These are phyloP conservation scores for Komagataea norvegica DNA, from an alignment of 1,139 yeast genomes.

Conservation along the genomic window DNA sequence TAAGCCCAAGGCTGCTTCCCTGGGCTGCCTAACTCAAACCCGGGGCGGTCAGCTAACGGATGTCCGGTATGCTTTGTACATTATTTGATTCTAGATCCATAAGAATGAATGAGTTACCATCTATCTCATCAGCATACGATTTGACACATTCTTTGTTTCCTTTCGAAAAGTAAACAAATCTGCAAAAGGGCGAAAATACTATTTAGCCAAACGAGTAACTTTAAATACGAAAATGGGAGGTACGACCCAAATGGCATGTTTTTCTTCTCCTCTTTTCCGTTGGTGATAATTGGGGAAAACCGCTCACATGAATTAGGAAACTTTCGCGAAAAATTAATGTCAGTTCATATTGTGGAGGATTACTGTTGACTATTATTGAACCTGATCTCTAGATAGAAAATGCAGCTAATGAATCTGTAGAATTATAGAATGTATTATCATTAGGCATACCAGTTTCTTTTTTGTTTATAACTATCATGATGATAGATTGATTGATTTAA, in stretches of 20 bases:
- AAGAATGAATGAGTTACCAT: background rate
- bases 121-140: background rate
- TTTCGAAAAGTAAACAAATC: constrained; percentile 2
- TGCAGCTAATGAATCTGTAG: too few relatives aligned
- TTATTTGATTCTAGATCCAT: too few relatives aligned
- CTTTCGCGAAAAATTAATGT: background rate
- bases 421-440: too few relatives aligned
- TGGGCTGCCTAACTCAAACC: too few relatives aligned
- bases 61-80: too few relatives aligned
- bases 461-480: too few relatives aligned
- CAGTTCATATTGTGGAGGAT: background rate
- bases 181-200: background rate
- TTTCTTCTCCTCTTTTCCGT: background rate
- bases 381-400: too few relatives aligned
- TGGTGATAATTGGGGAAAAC: background rate
- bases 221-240: background rate
- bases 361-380: too few relatives aligned
- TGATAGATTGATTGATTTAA: too few relatives aligned
- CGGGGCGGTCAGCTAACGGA: too few relatives aligned
- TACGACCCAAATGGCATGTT: background rate
- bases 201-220: background rate
- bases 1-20: too few relatives aligned
- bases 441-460: too few relatives aligned
- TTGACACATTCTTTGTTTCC: background rate
- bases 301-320: background rate